Evolutionary conservation across 495 filamentous ascomycete genomes (phyloP).

Genomic region (Tricharina praecox): DNA sequence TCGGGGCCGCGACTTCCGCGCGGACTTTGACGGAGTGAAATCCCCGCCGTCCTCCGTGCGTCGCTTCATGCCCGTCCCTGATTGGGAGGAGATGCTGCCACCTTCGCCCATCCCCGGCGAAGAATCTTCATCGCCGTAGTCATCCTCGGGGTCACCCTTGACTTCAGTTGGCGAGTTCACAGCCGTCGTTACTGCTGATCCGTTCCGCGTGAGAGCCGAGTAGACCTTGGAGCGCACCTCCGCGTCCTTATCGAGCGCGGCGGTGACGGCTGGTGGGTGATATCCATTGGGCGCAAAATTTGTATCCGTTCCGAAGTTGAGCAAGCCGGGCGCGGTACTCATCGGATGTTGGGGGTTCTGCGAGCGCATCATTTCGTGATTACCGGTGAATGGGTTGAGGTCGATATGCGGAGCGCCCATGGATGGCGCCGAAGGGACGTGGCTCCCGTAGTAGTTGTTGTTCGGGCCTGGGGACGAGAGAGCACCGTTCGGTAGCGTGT

Average conservation of each 20-base stretch:
- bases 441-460: constrained; percentile 18
- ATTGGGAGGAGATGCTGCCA: not conserved
- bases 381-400: constrained; percentile 21
- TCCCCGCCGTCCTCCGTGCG: constrained; percentile 22
- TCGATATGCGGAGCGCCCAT: constrained; percentile 16
- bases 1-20: constrained; percentile 20
- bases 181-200: constrained; percentile 20
- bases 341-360: constrained; percentile 17
- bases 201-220: constrained; percentile 21
- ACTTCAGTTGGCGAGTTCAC: constrained; percentile 26
- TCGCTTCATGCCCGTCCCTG: constrained; percentile 15
- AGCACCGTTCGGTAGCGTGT: constrained; percentile 6
- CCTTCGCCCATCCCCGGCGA: constrained; percentile 2
- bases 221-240: constrained; percentile 24
- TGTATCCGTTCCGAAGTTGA: constrained; percentile 26
- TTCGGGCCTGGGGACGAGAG: constrained; percentile 5
- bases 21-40: constrained; percentile 15
- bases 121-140: not conserved
- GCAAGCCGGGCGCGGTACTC: constrained; percentile 12
- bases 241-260: constrained; percentile 21
- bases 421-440: constrained; percentile 12
- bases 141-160: constrained; percentile 20
- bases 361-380: constrained; percentile 17
- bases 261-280: constrained; percentile 17
- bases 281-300: constrained; percentile 26